Conservation (phyloP, 2,329 filamentous ascomycete genomes). For the Teratosphaeria epicoccoides region DNA sequence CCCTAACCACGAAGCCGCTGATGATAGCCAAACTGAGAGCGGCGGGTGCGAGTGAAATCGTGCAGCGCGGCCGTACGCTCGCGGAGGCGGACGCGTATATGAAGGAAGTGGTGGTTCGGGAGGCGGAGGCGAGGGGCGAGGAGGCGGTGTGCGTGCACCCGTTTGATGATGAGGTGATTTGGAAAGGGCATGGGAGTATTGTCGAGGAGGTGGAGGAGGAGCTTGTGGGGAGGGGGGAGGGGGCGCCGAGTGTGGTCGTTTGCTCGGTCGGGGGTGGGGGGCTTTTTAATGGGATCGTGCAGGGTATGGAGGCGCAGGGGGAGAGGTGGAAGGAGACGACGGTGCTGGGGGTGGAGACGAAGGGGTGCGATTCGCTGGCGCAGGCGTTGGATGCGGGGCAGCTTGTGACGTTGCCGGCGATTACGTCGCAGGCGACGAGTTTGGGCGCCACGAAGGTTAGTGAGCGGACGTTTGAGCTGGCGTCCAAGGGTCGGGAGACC, state of each 20-base stretch:
- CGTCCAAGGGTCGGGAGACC: constrained; percentile 25
- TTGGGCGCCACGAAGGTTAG: constrained; percentile 66
- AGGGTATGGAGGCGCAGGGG: constrained; percentile 43
- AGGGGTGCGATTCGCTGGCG: constrained; percentile 59
- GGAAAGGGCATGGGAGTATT: constrained; percentile 53
- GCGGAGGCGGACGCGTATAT: constrained; percentile 59
- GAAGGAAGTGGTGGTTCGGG: constrained; percentile 44
- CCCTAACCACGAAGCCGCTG: constrained; percentile 50
- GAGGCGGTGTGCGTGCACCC: constrained; percentile 55
- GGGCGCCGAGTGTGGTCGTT: constrained; percentile 56
- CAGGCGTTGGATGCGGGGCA: constrained; percentile 47
- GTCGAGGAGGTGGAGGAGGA: constrained; percentile 42
- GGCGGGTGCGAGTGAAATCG: constrained; percentile 56
- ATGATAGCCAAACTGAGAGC: constrained; percentile 62
- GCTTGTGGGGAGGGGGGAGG: constrained; percentile 25
- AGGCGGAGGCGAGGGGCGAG: constrained; percentile 29
- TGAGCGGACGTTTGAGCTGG: constrained; percentile 56
- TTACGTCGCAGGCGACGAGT: constrained; percentile 65
- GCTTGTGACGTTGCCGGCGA: constrained; percentile 51
- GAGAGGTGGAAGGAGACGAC: constrained; percentile 26
- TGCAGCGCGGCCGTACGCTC: constrained; percentile 59
- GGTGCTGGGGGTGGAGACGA: constrained; percentile 66
- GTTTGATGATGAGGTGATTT: constrained; percentile 58
- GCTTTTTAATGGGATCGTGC: constrained; percentile 63
- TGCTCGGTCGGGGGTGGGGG: constrained; percentile 76